Percentiles rank a stretch among this genome's conserved stretches.
Conservation (phyloP, 2,329 filamentous ascomycete genomes). For the Thermochaetoides dissita region DNA sequence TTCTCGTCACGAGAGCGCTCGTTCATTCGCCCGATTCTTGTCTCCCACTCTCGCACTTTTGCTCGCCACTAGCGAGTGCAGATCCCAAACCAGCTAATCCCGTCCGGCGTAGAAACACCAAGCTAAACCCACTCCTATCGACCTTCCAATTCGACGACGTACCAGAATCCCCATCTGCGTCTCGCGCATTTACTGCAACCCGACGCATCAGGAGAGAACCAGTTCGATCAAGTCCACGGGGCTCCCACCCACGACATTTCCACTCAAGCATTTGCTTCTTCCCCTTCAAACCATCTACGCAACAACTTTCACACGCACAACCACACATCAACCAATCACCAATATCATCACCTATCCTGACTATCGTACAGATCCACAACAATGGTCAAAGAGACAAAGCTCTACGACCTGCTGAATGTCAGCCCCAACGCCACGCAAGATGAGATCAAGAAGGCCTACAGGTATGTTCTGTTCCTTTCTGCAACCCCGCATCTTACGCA, state of each 20-base stretch:
- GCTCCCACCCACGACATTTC: neutral
- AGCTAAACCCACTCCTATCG: conserved; percentile 3
- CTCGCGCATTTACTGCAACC: conserved; percentile 2
- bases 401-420: conserved; percentile 76
- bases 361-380: conserved; percentile 18
- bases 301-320: neutral
- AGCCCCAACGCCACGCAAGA: conserved; percentile 72
- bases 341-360: neutral
- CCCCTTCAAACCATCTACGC: too few species aligned
- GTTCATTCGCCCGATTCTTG: conserved; percentile 4
- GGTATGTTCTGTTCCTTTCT: conserved; percentile 35
- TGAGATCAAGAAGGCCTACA: conserved; percentile 93
- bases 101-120: conserved; percentile 1
- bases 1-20: neutral
- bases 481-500: neutral
- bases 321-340: neutral
- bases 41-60: too few species aligned
- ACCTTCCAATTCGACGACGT: conserved; percentile 7
- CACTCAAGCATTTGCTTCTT: too few species aligned
- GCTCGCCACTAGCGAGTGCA: too few species aligned
- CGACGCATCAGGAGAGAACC: conserved; percentile 6
- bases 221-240: conserved; percentile 5
- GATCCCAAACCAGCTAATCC: too few species aligned
- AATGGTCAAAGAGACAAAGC: conserved; percentile 91
- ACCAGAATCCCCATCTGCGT: conserved; percentile 2